A percentile compares a stretch with the other conserved stretches of the same genome.
These are phyloP conservation scores for Theobroma cacao DNA, from an alignment of 345 rosid genomes.

Conservation along the genomic window DNA sequence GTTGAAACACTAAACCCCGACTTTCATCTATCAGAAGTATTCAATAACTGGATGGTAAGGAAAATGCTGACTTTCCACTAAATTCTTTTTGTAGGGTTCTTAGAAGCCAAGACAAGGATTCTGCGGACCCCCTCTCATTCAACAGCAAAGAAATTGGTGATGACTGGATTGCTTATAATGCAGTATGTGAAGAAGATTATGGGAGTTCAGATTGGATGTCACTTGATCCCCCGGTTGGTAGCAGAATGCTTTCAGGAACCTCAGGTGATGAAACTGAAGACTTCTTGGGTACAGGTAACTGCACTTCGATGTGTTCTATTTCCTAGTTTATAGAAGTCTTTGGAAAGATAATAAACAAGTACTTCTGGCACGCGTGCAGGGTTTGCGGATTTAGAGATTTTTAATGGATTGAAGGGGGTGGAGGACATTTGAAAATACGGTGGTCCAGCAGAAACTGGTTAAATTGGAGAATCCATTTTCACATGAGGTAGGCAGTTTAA, in stretches of 20 bases:
- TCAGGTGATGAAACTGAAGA: conserved; percentile 62
- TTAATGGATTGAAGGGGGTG: conserved; percentile 40
- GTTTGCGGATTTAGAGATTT: conserved; percentile 74
- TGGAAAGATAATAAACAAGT: background rate
- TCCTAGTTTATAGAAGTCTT: background rate
- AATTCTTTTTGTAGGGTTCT: conserved; percentile 23
- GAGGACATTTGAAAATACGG: conserved; percentile 34
- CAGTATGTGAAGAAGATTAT: conserved; percentile 41
- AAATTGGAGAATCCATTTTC: background rate
- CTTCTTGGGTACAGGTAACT: conserved; percentile 52
- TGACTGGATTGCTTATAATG: conserved; percentile 75
- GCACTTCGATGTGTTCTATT: background rate
- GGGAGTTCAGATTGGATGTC: conserved; percentile 73
- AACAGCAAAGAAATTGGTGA: conserved; percentile 45
- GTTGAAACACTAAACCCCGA: conserved; percentile 12
- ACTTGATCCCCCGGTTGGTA: conserved; percentile 45
- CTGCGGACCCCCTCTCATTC: conserved; percentile 52
- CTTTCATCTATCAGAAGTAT: background rate
- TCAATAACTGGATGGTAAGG: background rate
- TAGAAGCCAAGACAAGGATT: conserved; percentile 34
- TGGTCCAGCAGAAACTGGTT: background rate
- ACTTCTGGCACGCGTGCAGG: conserved; percentile 39
- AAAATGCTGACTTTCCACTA: background rate
- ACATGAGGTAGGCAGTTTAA: background rate
- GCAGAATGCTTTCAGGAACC: conserved; percentile 34